These are phyloP conservation scores for Pythium chondricola DNA, from an alignment of 352 stramenopile species.

Conservation along the genomic window DNA sequence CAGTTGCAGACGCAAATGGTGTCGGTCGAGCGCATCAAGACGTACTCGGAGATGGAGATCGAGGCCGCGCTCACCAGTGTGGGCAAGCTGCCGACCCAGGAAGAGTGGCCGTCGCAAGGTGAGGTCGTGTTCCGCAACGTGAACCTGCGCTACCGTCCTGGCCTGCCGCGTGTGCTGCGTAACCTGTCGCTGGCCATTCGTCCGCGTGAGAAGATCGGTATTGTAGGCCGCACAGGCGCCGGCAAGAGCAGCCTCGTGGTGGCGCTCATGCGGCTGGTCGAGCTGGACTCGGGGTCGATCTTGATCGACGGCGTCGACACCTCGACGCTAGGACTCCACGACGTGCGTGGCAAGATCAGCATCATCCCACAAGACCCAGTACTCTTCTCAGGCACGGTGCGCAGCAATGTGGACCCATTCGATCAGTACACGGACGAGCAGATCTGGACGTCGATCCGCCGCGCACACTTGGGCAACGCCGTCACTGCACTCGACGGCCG, in stretches of 20 bases:
- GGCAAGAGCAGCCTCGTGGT: slow-evolving; percentile 36
- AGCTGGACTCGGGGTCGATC: slow-evolving; percentile 37
- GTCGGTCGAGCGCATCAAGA: slow-evolving; percentile 61
- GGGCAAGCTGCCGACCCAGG: slow-evolving; percentile 43
- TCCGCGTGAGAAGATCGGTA: slow-evolving; percentile 27
- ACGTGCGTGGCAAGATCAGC: slow-evolving; percentile 20
- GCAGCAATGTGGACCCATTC: slow-evolving; percentile 89
- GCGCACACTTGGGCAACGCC: slow-evolving; percentile 20
- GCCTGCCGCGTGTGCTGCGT: slow-evolving; percentile 51
- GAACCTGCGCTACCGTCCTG: slow-evolving; percentile 82
- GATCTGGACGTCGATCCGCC: slow-evolving; percentile 24
- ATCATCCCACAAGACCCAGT: slow-evolving; percentile 87
- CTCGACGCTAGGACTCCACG: slow-evolving; percentile 15
- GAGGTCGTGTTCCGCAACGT: slow-evolving; percentile 86
- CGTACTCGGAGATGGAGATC: slow-evolving; percentile 47
- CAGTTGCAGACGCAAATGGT: slow-evolving; percentile 72
- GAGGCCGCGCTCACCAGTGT: slow-evolving; percentile 88
- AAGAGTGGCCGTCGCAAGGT: slow-evolving; percentile 80
- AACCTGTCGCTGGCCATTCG: slow-evolving; percentile 77
- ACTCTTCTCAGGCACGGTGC: slow-evolving; percentile 84
- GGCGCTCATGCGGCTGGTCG: slow-evolving; percentile 33
- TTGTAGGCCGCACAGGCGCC: slow-evolving; percentile 30
- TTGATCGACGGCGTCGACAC: slow-evolving; percentile 84
- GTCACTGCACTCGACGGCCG: slow-evolving; percentile 16
- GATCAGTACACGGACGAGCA: slow-evolving; percentile 46